These are phyloP conservation scores for Saturnispora besseyi DNA, from an alignment of 805 yeast species.

Conservation along the genomic window DNA sequence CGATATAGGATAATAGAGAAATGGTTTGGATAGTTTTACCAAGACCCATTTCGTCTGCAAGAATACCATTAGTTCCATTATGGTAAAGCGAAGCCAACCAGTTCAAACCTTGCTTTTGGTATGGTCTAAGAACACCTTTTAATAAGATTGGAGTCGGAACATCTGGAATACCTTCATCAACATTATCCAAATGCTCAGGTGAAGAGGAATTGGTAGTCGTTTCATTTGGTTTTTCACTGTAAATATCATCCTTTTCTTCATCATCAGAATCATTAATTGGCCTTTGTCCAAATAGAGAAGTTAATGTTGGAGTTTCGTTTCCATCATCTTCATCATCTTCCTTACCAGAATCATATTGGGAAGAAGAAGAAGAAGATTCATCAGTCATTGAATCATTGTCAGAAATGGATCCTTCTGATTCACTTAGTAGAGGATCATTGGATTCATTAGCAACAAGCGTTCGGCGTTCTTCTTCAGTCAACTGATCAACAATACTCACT, in stretches of 20 bases:
- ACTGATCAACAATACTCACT: constrained; percentile 20
- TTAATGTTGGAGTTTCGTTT: constrained; percentile 23
- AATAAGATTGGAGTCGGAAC: constrained; percentile 72
- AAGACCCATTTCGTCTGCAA: constrained; percentile 98
- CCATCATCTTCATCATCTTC: constrained; percentile 10
- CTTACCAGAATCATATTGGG: constrained; percentile 13
- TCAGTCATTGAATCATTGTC: constrained; percentile 17
- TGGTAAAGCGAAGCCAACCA: constrained; percentile 95
- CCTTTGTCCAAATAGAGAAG: constrained; percentile 28
- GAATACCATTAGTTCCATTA: constrained; percentile 87
- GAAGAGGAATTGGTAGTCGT: constrained; percentile 30
- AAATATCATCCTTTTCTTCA: constrained; percentile 31
- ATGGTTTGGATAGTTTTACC: constrained; percentile 97
- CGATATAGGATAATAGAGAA: constrained; percentile 73
- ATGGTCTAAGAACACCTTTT: constrained; percentile 76
- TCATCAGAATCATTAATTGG: constrained; percentile 15
- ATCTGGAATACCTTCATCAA: constrained; percentile 40
- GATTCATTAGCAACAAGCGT: constrained; percentile 15
- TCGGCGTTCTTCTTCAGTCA: constrained; percentile 21
- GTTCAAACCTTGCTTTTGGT: constrained; percentile 92
- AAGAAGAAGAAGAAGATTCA: constrained; percentile 10
- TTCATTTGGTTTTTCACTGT: constrained; percentile 21
- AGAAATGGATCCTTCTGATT: constrained; percentile 9
- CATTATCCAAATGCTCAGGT: constrained; percentile 25
- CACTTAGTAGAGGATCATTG: constrained; percentile 15